Percentiles rank a stretch among this genome's conserved stretches.
phyloP scores from a whole-genome alignment of 2,329 filamentous ascomycete species.

The Aspergillus sclerotialis region DNA sequence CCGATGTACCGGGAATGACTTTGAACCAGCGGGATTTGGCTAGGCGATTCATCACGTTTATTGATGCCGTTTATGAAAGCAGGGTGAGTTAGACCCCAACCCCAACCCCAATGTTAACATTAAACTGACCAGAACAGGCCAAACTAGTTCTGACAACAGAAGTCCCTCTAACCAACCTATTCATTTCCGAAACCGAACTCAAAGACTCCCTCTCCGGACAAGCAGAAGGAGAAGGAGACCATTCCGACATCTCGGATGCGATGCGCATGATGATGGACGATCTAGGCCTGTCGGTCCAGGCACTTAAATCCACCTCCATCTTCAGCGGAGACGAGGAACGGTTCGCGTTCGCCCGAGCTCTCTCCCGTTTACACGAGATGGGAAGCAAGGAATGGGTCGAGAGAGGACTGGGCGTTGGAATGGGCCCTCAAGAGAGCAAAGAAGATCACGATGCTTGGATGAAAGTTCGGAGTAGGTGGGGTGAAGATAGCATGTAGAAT shows the following conservation, averaged over 20 bases:
- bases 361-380: constrained; percentile 85
- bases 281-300: constrained; percentile 73
- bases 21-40: constrained; percentile 79
- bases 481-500: too few species aligned
- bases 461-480: constrained; percentile 42
- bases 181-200: constrained; percentile 67
- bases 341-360: constrained; percentile 87
- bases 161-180: constrained; percentile 77
- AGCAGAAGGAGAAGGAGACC: constrained; percentile 38
- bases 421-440: constrained; percentile 37
- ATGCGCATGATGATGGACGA: constrained; percentile 84
- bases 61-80: constrained; percentile 89
- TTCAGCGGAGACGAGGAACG: constrained; percentile 94
- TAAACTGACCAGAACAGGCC: constrained; percentile 49
- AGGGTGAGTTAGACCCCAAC: constrained; percentile 34
- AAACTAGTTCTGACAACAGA: constrained; percentile 91
- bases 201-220: constrained; percentile 54
- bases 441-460: constrained; percentile 43
- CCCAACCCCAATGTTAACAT: neutral
- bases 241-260: constrained; percentile 54
- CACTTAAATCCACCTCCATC: constrained; percentile 75
- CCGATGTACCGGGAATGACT: constrained; percentile 87
- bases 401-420: constrained; percentile 52
- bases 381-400: constrained; percentile 93
- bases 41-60: constrained; percentile 90